Base-by-base conservation (phyloP, 2,329 filamentous ascomycete species). In the Fusarium nelsonii region DNA sequence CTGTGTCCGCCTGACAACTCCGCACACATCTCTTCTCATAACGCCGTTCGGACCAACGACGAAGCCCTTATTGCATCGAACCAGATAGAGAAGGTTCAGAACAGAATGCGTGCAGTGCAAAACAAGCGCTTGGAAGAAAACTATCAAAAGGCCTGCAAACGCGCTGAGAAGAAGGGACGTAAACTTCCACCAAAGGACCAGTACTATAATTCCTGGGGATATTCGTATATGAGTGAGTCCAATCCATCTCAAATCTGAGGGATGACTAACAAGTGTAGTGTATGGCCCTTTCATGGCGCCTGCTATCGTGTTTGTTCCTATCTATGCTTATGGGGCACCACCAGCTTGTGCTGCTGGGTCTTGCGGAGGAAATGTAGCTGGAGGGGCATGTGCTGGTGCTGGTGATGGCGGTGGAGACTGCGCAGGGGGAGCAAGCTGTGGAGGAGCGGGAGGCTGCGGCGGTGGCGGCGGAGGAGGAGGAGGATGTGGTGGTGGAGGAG, bases 11-110 rank as follows among this genome's bases (percentile, higher is more conserved):
- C 87, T 0, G 80, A 85, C 50, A 87, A 85, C 54, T 88, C 87
- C 20, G 86, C 89, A 0, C 92, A 95, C 75, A 90, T 95, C 65
- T 92, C 89, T 0, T 84, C 90, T 0, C 92, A 95, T 81, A 93
- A 89, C 72, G 86, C 91, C 2, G 87, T 93, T 4, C 50, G 59
- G 20, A 50, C 41, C 7, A 28, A 28, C 1, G 53, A 58, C 4
- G 54, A 73, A 23, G 40, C 41, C 4, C 34, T 57, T n/a, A 30
- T 59, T 6, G 49, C 62, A 4, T 44, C 52, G 1, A 63, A 43
- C 8, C 48, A 51, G 12, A 18, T 52, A 3, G 62, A 71, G 34
- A 60, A 43, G 11, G 51, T 71, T 0, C 58, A 68, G 2, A 59
- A 46, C 9, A 68, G 61, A 68, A 20, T 60, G 56, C 56, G 74